A percentile compares a stretch with the other conserved stretches of the same genome.
These are phyloP conservation scores for Boletus vinaceobasis DNA, from an alignment of 768 basidiomycete genomes.

Conservation along the genomic window DNA sequence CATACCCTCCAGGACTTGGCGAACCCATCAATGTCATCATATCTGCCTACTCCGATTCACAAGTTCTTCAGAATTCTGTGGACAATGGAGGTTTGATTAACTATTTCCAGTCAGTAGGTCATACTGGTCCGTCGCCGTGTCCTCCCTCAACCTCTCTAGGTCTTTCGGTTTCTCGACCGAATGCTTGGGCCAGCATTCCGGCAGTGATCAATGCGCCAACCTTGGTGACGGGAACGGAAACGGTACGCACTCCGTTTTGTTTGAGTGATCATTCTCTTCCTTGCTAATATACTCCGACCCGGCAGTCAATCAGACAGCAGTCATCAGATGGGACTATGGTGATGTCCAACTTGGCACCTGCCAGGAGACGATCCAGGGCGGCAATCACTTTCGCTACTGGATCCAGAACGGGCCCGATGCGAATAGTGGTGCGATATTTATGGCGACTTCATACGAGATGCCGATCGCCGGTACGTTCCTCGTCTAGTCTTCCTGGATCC, in stretches of 20 bases:
- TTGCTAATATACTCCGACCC: neutral
- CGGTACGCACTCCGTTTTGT: conserved; percentile 41
- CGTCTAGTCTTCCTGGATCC: conserved; percentile 5
- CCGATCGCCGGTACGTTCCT: conserved; percentile 53
- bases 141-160: conserved; percentile 24
- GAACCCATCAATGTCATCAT: conserved; percentile 87
- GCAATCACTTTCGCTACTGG: conserved; percentile 90
- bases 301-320: conserved; percentile 77
- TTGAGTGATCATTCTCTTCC: neutral
- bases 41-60: conserved; percentile 67
- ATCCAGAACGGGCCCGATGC: conserved; percentile 62
- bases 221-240: conserved; percentile 81
- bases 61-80: conserved; percentile 59
- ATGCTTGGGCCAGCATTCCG: conserved; percentile 81
- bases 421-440: conserved; percentile 71
- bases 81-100: conserved; percentile 74
- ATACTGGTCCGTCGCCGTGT: neutral
- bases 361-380: conserved; percentile 79
- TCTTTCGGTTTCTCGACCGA: conserved; percentile 72
- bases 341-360: conserved; percentile 82
- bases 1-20: conserved; percentile 70
- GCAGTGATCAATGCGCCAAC: conserved; percentile 64
- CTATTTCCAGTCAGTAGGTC: conserved; percentile 65
- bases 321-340: conserved; percentile 83
- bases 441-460: conserved; percentile 72